These are phyloP conservation scores for Beauveria australis DNA, from an alignment of 2,329 filamentous ascomycete genomes.

Conservation along the genomic window DNA sequence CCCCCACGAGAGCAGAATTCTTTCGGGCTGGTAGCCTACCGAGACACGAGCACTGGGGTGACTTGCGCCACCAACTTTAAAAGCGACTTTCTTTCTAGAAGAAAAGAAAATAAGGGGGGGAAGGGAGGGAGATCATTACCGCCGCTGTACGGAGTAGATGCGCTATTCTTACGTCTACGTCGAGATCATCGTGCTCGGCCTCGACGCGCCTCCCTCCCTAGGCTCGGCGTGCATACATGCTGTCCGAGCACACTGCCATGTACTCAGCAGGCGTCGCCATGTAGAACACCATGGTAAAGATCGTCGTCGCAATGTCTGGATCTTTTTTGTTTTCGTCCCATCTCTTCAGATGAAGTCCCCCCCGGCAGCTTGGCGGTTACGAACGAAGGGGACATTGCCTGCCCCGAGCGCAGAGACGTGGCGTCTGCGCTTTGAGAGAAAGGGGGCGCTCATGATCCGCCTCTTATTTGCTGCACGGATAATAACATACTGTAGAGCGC, in stretches of 20 bases:
- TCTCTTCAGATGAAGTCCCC: no score
- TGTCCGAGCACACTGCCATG: no score
- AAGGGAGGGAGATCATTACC: no score
- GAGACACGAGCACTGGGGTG: not conserved
- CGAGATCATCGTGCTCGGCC: no score
- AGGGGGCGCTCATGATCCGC: not conserved
- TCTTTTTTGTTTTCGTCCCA: no score
- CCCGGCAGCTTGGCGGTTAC: not conserved
- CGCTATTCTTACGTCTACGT: not conserved
- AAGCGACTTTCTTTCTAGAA: not conserved
- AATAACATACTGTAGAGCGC: no score
- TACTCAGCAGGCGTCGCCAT: no score
- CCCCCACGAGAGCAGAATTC: not conserved
- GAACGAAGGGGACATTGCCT: not conserved
- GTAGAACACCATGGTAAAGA: no score
- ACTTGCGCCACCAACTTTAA: not conserved
- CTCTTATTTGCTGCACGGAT: not conserved
- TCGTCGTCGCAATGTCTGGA: no score
- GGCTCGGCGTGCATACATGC: no score
- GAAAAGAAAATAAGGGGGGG: not conserved
- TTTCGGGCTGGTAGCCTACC: not conserved
- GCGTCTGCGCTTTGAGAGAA: not conserved
- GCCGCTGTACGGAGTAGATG: no score
- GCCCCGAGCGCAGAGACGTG: not conserved
- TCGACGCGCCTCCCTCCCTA: no score